Evolutionary conservation across 768 basidiomycete species (phyloP).

Genomic region (Trametes sanguinea): DNA sequence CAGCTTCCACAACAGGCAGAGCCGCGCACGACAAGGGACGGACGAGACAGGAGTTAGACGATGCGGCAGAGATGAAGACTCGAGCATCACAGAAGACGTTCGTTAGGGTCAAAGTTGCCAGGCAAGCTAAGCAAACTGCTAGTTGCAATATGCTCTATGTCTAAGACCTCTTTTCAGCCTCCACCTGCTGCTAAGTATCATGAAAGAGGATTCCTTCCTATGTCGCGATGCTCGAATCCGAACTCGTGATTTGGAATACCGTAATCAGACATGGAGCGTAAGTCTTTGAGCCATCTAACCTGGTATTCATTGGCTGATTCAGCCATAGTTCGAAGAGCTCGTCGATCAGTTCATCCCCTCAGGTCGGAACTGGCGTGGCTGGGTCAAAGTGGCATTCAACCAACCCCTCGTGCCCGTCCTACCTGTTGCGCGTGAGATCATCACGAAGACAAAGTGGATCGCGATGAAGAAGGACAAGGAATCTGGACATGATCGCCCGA

Average conservation of each 20-base stretch:
- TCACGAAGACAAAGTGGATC: slow-evolving; percentile 76
- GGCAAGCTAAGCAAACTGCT: slow-evolving; percentile 39
- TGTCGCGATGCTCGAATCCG: slow-evolving; percentile 77
- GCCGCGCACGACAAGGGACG: slow-evolving; percentile 12
- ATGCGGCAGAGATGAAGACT: slow-evolving; percentile 80
- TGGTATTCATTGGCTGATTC: too few species aligned
- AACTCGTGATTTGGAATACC: slow-evolving; percentile 79
- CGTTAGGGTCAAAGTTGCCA: slow-evolving; percentile 73
- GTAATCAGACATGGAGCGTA: slow-evolving; percentile 83
- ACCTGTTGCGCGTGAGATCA: slow-evolving; percentile 75
- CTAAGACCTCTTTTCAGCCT: slow-evolving; percentile 43
- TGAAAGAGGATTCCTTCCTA: slow-evolving; percentile 83
- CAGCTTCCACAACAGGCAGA: slow-evolving; percentile 9
- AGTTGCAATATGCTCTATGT: slow-evolving; percentile 16
- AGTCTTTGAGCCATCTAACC: slow-evolving; percentile 30
- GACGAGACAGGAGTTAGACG: slow-evolving; percentile 37
- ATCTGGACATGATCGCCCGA: slow-evolving; percentile 15
- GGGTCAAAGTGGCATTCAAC: slow-evolving; percentile 82
- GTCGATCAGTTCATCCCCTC: slow-evolving; percentile 81
- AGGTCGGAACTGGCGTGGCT: slow-evolving; percentile 76
- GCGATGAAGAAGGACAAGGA: slow-evolving; percentile 38
- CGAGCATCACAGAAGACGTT: slow-evolving; percentile 85
- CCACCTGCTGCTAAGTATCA: slow-evolving; percentile 73
- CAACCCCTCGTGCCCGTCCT: slow-evolving; percentile 77
- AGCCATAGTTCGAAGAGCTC: slow-evolving; percentile 69